phyloP scores from a whole-genome alignment of 1,284 basidiomycete species.

The Boletus hoseneyae region DNA sequence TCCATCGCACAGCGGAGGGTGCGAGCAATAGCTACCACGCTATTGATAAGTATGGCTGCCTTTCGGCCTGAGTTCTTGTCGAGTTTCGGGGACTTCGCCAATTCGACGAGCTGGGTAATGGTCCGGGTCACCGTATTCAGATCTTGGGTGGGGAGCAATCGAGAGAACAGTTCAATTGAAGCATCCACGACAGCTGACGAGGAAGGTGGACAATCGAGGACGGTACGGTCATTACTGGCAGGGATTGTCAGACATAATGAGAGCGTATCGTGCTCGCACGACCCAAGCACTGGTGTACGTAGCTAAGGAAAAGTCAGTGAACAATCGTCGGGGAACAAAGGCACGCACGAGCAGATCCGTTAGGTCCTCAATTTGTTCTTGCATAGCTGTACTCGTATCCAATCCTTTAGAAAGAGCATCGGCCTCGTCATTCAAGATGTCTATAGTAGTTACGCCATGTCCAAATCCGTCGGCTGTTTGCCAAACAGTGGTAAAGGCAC shows the following conservation, averaged over 20 bases:
- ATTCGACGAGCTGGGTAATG: slow-evolving; percentile 69
- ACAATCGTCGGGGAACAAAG: slow-evolving; percentile 3
- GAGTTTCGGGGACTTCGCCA: slow-evolving; percentile 71
- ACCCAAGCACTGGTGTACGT: slow-evolving; percentile 77
- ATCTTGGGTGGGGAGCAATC: slow-evolving; percentile 79
- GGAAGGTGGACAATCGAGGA: slow-evolving; percentile 69
- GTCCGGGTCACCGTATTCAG: slow-evolving; percentile 63
- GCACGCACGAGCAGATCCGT: slow-evolving; percentile 68
- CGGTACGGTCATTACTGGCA: slow-evolving; percentile 41
- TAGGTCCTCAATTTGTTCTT: slow-evolving; percentile 69
- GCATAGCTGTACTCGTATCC: slow-evolving; percentile 30
- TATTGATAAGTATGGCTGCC: slow-evolving; percentile 84
- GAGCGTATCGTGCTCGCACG: slow-evolving; percentile 85
- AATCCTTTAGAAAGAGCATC: slow-evolving; percentile 29
- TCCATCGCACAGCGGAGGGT: slow-evolving; percentile 63
- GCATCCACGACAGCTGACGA: slow-evolving; percentile 86
- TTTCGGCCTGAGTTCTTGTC: slow-evolving; percentile 90
- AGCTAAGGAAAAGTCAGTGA: slow-evolving; percentile 45
- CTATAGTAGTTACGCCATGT: slow-evolving; percentile 84
- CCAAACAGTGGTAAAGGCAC: slow-evolving; percentile 86
- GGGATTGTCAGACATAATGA: slow-evolving; percentile 60
- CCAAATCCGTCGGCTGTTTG: slow-evolving; percentile 86
- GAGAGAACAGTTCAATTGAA: slow-evolving; percentile 83
- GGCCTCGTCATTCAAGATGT: slow-evolving; percentile 44
- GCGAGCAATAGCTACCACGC: slow-evolving; percentile 76